These are phyloP conservation scores for Skeletonema grethae DNA, from an alignment of 108 stramenopile species.

Conservation along the genomic window DNA sequence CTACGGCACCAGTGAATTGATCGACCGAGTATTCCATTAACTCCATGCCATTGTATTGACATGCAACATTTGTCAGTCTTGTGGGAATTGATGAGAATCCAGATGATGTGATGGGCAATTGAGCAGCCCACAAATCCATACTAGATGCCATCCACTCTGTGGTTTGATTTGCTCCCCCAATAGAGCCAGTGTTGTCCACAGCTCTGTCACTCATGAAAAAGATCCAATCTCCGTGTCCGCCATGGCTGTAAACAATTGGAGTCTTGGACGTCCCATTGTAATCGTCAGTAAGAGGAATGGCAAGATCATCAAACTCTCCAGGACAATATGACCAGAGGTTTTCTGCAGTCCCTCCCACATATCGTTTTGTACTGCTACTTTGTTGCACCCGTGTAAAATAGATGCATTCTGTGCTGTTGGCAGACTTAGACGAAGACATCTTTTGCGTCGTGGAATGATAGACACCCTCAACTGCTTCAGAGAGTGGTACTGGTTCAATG, in stretches of 20 bases:
- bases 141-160: slow-evolving; percentile 49
- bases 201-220: slow-evolving; percentile 71
- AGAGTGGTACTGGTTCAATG: slow-evolving; percentile 60
- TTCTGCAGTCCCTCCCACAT: slow-evolving; percentile 77
- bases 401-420: slow-evolving; percentile 36
- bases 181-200: not conserved
- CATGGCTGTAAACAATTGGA: slow-evolving; percentile 47
- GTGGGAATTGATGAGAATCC: slow-evolving; percentile 5
- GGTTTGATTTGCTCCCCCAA: no score
- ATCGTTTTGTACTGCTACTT: slow-evolving; percentile 53
- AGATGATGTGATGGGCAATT: slow-evolving; percentile 25
- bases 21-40: slow-evolving; percentile 67
- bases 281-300: slow-evolving; percentile 34
- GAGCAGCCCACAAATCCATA: slow-evolving; percentile 73
- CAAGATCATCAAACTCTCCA: slow-evolving; percentile 25
- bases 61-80: slow-evolving; percentile 59
- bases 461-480: slow-evolving; percentile 65
- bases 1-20: slow-evolving; percentile 38
- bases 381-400: slow-evolving; percentile 71
- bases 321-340: slow-evolving; percentile 66
- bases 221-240: slow-evolving; percentile 26
- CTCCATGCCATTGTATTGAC: slow-evolving; percentile 60
- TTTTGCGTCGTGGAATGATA: slow-evolving; percentile 8
- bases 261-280: slow-evolving; percentile 70
- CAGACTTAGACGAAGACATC: not conserved